A percentile compares a stretch with the other conserved stretches of the same genome.
These are phyloP conservation scores for Zymoseptoria pseudotritici DNA, from an alignment of 2,329 filamentous ascomycete species.

Conservation along the genomic window DNA sequence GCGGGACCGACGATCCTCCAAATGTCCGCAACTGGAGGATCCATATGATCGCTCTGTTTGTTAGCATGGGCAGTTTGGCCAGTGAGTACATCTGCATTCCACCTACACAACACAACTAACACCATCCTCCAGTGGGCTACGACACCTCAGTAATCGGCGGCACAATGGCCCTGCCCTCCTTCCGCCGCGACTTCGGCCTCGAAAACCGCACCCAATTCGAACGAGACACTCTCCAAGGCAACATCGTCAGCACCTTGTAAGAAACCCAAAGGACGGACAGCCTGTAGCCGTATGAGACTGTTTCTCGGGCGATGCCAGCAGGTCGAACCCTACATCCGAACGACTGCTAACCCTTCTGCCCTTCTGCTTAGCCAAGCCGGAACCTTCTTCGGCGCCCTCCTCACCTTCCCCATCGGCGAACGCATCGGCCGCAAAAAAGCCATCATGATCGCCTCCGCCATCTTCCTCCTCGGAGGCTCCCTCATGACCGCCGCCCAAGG, in stretches of 20 bases:
- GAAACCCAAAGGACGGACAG: not conserved
- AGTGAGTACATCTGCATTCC: conserved; percentile 16
- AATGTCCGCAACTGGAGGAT: conserved; percentile 64
- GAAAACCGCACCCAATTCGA: conserved; percentile 30
- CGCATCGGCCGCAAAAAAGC: conserved; percentile 43
- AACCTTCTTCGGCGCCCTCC: conserved; percentile 34
- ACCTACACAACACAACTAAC: not conserved
- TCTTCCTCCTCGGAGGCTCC: conserved; percentile 38
- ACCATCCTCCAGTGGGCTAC: conserved; percentile 13
- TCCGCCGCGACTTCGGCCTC: conserved; percentile 32
- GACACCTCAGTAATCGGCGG: conserved; percentile 33
- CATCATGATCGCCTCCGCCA: conserved; percentile 39
- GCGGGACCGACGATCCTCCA: conserved; percentile 41
- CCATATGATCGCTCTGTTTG: conserved; percentile 54
- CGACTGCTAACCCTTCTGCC: not conserved
- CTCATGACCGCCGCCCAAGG: conserved; percentile 33
- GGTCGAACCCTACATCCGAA: not conserved
- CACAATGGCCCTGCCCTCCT: conserved; percentile 35
- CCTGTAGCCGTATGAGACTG: not conserved
- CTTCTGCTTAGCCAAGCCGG: conserved; percentile 29
- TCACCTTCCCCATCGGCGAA: conserved; percentile 42
- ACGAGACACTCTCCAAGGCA: conserved; percentile 35
- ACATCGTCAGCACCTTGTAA: conserved; percentile 20
- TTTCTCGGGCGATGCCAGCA: not conserved
- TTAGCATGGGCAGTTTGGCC: conserved; percentile 34